Base-by-base conservation (phyloP, 345 rosid species). In the Aquilaria malaccensis region DNA sequence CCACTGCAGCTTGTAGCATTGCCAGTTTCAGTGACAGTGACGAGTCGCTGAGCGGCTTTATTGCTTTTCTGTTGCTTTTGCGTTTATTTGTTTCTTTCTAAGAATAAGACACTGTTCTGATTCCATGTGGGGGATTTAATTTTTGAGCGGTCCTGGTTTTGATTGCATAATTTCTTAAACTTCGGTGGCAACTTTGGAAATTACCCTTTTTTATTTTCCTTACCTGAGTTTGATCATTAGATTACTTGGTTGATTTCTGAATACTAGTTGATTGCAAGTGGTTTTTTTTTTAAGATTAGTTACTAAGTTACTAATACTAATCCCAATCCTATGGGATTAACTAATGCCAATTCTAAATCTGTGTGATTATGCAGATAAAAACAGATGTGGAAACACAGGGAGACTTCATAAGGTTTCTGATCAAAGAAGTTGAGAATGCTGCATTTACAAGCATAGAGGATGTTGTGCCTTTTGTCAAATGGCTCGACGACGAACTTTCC, bases 321-420 rank as follows among this genome's bases (percentile, higher is more conserved):
- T 22, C 22, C 22, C 22, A 22, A 6, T 30, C 33, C 11, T 30
- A 11, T 33, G 30, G 29, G 6, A 9, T 54, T 56, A 22, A 10
- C 33, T 13, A 31, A 58, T 37, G 22, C 29, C 14, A 10, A 43
- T 43, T 30, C n/a, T 1, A 15, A 9, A 9, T 49, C 50, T 58
- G 6, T 45, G 55, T 41, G 45, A 32, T 14, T 46, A 4, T 65
- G 41, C 91, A 95, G 99, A 88, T 95, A 30, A 95, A 88, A 78
- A 86, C 96, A 56, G 99, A 91, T 72, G 97, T 88, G 10, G 97
- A 94, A 71, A 84, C 83, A 47, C 99, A 95, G 72, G 96, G 98
- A 50, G 99, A 95, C 29, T 95, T 95, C 76, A 85, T 95, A 55
- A 83, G 80, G 70, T 86, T 81, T 69, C 69, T 95, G 79, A 95